Evolutionary conservation across 2,329 filamentous ascomycete genomes (phyloP).

Genomic region (Blastomyces gilchristii): DNA sequence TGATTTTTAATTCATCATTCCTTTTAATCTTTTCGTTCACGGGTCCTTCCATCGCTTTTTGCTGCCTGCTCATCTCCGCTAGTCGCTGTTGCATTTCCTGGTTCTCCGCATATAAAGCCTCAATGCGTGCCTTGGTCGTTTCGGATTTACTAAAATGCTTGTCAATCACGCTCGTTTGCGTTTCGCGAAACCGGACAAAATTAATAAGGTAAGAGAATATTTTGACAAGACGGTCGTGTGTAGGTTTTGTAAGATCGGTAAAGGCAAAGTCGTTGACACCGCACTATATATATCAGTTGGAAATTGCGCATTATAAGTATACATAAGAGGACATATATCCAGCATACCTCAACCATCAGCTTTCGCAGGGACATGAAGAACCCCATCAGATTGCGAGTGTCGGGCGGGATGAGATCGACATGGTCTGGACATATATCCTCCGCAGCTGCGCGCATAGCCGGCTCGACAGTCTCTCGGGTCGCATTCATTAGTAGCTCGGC

Average conservation of each 20-base stretch:
- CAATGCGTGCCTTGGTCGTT: conserved; percentile 75
- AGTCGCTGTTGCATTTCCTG: conserved; percentile 73
- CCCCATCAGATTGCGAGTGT: conserved; percentile 89
- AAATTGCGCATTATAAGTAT: not conserved
- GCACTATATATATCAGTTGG: conserved; percentile 45
- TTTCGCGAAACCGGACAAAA: conserved; percentile 93
- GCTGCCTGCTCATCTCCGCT: conserved; percentile 68
- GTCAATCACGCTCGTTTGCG: conserved; percentile 79
- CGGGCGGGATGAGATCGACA: conserved; percentile 69
- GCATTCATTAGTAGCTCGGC: conserved; percentile 88
- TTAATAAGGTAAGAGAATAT: conserved; percentile 98
- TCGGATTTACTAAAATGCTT: conserved; percentile 89
- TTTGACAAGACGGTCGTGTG: conserved; percentile 79
- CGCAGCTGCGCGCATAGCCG: conserved; percentile 84
- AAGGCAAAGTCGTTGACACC: conserved; percentile 91
- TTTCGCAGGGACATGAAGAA: conserved; percentile 80
- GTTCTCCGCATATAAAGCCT: conserved; percentile 74
- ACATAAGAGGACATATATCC: not conserved
- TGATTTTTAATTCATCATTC: conserved; percentile 78
- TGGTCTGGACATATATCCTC: conserved; percentile 73
- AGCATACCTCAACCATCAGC: conserved; percentile 56
- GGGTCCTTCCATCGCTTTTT: conserved; percentile 68
- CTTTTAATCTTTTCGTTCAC: conserved; percentile 75
- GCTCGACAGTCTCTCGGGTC: conserved; percentile 85
- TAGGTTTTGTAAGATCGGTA: conserved; percentile 81